Conservation (phyloP, 306 rosid genomes). For the Pyrus communis region DNA sequence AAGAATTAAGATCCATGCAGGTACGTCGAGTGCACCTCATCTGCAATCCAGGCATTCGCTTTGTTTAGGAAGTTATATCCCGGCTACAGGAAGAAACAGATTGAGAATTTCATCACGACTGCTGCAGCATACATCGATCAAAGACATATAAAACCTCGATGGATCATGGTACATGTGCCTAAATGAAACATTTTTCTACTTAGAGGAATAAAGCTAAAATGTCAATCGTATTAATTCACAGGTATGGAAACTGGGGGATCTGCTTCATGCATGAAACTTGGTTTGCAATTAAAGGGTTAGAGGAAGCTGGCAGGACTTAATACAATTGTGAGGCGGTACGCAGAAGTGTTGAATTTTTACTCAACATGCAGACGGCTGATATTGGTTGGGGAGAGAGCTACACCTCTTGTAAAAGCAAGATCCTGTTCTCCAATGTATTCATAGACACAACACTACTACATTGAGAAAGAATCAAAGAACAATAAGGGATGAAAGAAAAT, state of each 20-base stretch:
- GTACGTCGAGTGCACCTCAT: slow-evolving; percentile 31
- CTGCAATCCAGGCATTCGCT: slow-evolving; percentile 25
- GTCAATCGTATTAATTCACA: too few species aligned
- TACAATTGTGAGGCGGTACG: too few species aligned
- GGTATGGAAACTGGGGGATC: too few species aligned
- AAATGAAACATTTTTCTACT: too few species aligned
- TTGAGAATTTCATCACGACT: slow-evolving; percentile 19
- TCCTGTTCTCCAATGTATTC: not conserved
- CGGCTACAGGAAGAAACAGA: slow-evolving; percentile 27
- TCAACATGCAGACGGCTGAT: slow-evolving; percentile 22
- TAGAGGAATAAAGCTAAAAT: too few species aligned
- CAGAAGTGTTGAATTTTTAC: not conserved
- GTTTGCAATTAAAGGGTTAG: too few species aligned
- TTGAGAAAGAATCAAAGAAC: too few species aligned
- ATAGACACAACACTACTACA: too few species aligned
- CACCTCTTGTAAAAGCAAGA: slow-evolving; percentile 33
- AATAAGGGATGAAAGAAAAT: too few species aligned
- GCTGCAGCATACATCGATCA: slow-evolving; percentile 24
- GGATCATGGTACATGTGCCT: slow-evolving; percentile 28
- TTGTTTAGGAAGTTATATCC: slow-evolving; percentile 30
- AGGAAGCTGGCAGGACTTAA: too few species aligned
- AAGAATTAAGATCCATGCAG: too few species aligned
- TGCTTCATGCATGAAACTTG: too few species aligned
- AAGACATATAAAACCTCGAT: slow-evolving; percentile 21
- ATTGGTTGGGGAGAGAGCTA: slow-evolving; percentile 46